Percentiles rank a stretch among this genome's conserved stretches.
phyloP scores from a whole-genome alignment of 208 protist genomes.

The Leishmania tropica region DNA sequence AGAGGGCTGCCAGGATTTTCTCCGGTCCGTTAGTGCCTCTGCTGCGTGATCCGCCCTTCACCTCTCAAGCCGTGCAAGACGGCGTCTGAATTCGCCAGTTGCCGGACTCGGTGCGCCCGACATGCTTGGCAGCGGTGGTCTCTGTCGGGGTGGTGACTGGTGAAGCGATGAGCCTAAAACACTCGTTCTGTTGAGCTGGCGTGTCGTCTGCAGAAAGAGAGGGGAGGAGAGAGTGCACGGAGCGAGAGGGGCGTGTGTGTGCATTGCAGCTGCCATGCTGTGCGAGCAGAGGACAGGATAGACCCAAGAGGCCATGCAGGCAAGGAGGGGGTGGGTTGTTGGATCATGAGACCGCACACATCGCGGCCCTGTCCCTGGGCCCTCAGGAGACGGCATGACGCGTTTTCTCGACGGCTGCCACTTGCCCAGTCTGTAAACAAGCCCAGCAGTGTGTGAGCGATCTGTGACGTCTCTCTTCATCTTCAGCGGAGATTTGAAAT shows the following conservation, averaged over 20 bases:
- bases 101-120: background rate
- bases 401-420: background rate
- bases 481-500: background rate
- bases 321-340: background rate
- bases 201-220: background rate
- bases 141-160: background rate
- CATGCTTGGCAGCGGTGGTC: background rate
- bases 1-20: background rate
- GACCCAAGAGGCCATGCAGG: background rate
- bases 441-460: background rate
- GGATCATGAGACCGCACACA: background rate
- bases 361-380: background rate
- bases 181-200: background rate
- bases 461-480: background rate
- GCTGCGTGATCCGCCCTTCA: background rate
- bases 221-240: background rate
- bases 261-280: background rate
- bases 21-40: background rate
- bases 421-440: background rate
- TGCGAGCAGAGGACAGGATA: background rate
- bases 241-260: no score
- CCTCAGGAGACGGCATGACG: background rate
- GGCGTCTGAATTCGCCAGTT: background rate
- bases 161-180: no score
- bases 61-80: background rate